Percentiles rank a stretch among this genome's conserved stretches.
phyloP scores from a whole-genome alignment of 2,329 filamentous ascomycete genomes.

The Alternaria atra region DNA sequence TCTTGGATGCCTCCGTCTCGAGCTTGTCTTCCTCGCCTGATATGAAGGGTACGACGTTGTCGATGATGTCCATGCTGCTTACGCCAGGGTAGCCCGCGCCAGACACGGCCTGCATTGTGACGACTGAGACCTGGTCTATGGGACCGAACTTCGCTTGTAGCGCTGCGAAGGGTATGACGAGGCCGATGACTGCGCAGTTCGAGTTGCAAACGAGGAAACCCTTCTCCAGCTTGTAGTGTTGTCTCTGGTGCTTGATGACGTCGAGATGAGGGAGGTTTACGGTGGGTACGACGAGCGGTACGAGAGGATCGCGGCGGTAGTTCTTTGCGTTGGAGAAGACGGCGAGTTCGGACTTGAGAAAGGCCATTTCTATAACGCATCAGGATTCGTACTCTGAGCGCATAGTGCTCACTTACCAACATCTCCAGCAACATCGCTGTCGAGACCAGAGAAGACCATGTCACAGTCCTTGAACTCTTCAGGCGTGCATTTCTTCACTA shows the following conservation, averaged over 20 bases:
- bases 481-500: constrained; percentile 85
- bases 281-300: constrained; percentile 92
- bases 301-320: constrained; percentile 87
- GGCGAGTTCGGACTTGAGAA: constrained; percentile 84
- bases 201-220: constrained; percentile 98
- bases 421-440: constrained; percentile 90
- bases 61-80: constrained; percentile 90
- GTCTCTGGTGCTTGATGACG: constrained; percentile 87
- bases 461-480: constrained; percentile 89
- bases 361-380: constrained; percentile 74
- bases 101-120: constrained; percentile 94
- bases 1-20: constrained; percentile 93
- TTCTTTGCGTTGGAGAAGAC: constrained; percentile 99
- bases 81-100: constrained; percentile 92
- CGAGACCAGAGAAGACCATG: constrained; percentile 89
- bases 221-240: constrained; percentile 75
- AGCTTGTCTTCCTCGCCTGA: constrained; percentile 95
- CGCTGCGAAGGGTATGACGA: constrained; percentile 93
- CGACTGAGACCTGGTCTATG: constrained; percentile 78
- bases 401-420: constrained; percentile 69
- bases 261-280: constrained; percentile 90
- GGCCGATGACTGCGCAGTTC: constrained; percentile 95
- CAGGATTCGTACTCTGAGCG: neutral
- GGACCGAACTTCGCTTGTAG: constrained; percentile 86
- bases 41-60: constrained; percentile 96